These are phyloP conservation scores for Colletotrichum camelliae DNA, from an alignment of 2,329 filamentous ascomycete genomes.

Conservation along the genomic window DNA sequence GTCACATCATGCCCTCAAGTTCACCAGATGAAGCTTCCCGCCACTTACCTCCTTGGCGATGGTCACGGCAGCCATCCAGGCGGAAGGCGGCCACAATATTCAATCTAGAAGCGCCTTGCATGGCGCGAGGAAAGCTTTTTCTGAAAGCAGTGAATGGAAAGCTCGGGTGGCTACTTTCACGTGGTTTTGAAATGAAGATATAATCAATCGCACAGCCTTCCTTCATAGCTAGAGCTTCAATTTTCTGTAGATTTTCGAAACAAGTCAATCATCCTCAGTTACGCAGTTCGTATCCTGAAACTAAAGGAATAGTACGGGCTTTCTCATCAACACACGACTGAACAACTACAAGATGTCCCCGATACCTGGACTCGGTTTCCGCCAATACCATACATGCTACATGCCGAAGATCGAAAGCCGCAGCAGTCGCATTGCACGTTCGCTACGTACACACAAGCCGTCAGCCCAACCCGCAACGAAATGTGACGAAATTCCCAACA, in stretches of 20 bases:
- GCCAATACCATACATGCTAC: neutral
- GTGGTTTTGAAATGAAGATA: neutral
- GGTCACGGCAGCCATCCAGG: neutral
- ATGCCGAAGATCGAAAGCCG: neutral
- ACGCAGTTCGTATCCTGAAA: neutral
- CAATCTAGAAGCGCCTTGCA: neutral
- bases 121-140: neutral
- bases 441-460: neutral
- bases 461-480: no score
- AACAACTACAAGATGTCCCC: neutral
- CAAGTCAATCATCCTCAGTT: neutral
- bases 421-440: neutral
- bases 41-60: neutral
- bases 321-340: neutral
- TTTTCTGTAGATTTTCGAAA: neutral
- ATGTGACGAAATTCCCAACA: neutral
- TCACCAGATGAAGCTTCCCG: neutral
- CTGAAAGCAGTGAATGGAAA: neutral
- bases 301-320: neutral
- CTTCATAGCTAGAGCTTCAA: neutral
- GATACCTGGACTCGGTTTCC: neutral
- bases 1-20: neutral
- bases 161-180: neutral
- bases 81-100: neutral
- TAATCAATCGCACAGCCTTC: neutral